Percentiles rank a stretch among this genome's conserved stretches.
Conservation (phyloP, 495 filamentous ascomycete species). For the Margaritispora aquatica region DNA sequence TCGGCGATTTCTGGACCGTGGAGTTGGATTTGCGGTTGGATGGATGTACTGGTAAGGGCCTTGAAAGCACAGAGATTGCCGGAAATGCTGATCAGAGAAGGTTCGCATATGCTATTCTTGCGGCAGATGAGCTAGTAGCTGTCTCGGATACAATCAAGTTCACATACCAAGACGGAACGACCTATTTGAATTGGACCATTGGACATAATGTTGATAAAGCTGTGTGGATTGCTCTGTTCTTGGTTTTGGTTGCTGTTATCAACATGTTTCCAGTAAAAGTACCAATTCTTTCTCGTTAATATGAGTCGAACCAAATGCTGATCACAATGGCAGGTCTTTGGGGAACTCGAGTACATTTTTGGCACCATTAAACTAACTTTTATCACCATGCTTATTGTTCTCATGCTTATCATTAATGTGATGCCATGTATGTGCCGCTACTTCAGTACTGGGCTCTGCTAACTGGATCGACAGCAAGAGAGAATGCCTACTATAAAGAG, state of each 20-base stretch:
- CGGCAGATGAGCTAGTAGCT: constrained; percentile 38
- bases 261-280: constrained; percentile 41
- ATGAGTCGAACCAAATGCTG: neutral
- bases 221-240: constrained; percentile 35
- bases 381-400: constrained; percentile 37
- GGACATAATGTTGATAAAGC: constrained; percentile 33
- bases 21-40: constrained; percentile 44
- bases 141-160: constrained; percentile 40
- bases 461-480: constrained; percentile 15
- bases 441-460: neutral
- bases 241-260: constrained; percentile 32
- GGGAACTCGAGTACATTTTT: constrained; percentile 43
- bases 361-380: constrained; percentile 40
- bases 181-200: constrained; percentile 31
- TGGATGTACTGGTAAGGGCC: constrained; percentile 47
- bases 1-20: constrained; percentile 38
- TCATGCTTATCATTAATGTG: constrained; percentile 31
- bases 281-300: neutral
- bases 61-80: neutral
- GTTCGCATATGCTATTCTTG: constrained; percentile 35
- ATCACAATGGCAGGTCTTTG: constrained; percentile 29
- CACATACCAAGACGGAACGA: constrained; percentile 35
- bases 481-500: constrained; percentile 28
- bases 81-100: constrained; percentile 16
- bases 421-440: constrained; percentile 24